Conservation (phyloP, 495 filamentous ascomycete genomes). For the Acidiella bohemica region DNA sequence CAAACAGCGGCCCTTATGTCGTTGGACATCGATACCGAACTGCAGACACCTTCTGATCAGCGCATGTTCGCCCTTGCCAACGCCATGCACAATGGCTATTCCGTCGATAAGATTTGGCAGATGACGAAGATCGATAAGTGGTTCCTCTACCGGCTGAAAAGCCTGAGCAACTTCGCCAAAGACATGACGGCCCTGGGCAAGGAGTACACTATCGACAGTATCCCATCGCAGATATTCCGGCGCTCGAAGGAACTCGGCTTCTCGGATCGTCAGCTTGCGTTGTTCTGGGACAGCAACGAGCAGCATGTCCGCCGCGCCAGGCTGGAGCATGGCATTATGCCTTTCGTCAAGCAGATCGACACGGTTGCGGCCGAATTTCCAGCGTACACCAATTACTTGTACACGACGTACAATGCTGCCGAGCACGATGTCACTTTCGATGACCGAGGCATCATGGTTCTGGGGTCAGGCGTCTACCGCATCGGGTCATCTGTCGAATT, state of each 20-base stretch:
- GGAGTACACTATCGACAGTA: constrained; percentile 52
- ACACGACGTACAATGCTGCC: constrained; percentile 85
- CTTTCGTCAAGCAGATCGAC: constrained; percentile 94
- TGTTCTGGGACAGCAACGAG: constrained; percentile 87
- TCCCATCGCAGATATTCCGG: constrained; percentile 51
- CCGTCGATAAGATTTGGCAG: constrained; percentile 91
- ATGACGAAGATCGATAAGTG: constrained; percentile 97
- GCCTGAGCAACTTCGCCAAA: constrained; percentile 77
- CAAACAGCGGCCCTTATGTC: constrained; percentile 87
- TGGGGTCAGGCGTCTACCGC: constrained; percentile 93
- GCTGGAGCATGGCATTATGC: constrained; percentile 70
- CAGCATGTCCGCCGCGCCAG: constrained; percentile 70
- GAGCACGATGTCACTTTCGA: constrained; percentile 75
- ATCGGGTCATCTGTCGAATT: constrained; percentile 98
- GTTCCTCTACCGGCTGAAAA: constrained; percentile 85
- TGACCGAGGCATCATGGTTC: constrained; percentile 87
- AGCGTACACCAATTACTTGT: constrained; percentile 89
- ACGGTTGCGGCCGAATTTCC: constrained; percentile 97
- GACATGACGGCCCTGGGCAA: constrained; percentile 38
- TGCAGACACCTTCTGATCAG: constrained; percentile 95
- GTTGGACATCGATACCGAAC: constrained; percentile 88
- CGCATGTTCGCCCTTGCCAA: constrained; percentile 96
- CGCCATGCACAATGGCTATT: constrained; percentile 87
- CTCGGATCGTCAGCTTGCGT: constrained; percentile 82
- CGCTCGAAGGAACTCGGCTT: constrained; percentile 89